Evolutionary conservation across 1,139 yeast species (phyloP), one percentile per base, ranked within the genome.

Genomic region (Blastobotrys serpentis): DNA sequence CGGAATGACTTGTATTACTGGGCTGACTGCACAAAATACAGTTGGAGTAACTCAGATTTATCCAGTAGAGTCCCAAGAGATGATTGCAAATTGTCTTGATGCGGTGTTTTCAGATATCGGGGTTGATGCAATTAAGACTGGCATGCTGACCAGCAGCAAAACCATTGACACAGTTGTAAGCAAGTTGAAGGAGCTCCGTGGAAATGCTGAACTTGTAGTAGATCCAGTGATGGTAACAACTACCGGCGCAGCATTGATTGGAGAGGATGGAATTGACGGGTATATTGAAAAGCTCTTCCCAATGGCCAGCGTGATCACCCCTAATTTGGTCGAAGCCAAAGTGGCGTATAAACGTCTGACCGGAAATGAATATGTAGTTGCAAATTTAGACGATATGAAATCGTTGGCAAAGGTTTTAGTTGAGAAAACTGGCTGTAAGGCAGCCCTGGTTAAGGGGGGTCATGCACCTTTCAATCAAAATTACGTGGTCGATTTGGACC

Each of bases 191-290:
- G 5, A 23, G 7, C 6, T 36, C 8, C 18, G n/a, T 8, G 53
- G 59, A 2, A 55, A 68, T 21, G 60, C 62, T 3, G 70, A 74
- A 19, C 47, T 70, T 5, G 83, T 88, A 2, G 74, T 86, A 25
- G 96, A 88, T 61, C 96, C 96, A 0, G 96, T 88, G 4, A 76
- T 88, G 78, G 80, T 85, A 2, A 81, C 94, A 14, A 86, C 95
- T 0, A 79, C 89, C 1, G 96, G 96, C 1, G 74, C 81, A 7
- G 61, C 70, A 23, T 69, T 87, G 43, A 75, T 80, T 43, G 76
- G 75, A 25, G 70, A 72, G 19, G 71, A 72, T 0, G 79, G 78
- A 1, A 67, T 84, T 58, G 64, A 66, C 4, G 60, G 64, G 25
- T 70, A 78, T 41, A 64, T 83, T 10, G 65, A 69, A 0, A 65